Evolutionary conservation across 495 filamentous ascomycete species (phyloP).

Genomic region (Glonium stellatum): DNA sequence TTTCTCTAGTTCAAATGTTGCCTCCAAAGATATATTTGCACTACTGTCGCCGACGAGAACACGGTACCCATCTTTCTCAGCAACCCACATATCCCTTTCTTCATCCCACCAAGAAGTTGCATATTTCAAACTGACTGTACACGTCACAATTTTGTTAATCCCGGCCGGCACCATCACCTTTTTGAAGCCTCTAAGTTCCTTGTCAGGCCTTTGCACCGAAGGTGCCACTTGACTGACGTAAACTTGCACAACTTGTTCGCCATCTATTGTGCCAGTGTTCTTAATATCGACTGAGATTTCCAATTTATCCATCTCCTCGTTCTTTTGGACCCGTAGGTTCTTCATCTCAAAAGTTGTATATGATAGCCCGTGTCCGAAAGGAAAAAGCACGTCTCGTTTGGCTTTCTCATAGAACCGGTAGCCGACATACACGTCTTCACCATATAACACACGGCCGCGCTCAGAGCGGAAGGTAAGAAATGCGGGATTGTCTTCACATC

Average conservation of each 20-base stretch:
- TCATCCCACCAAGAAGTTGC: constrained; percentile 76
- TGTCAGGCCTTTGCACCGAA: constrained; percentile 53
- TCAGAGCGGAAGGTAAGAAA: constrained; percentile 72
- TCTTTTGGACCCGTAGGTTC: constrained; percentile 36
- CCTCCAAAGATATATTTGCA: background rate
- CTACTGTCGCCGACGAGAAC: constrained; percentile 44
- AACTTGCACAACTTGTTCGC: constrained; percentile 60
- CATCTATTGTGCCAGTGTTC: constrained; percentile 47
- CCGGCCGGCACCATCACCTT: constrained; percentile 56
- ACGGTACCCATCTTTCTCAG: constrained; percentile 64
- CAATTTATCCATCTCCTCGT: constrained; percentile 38
- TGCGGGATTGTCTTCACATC: constrained; percentile 60
- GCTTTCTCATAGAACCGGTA: constrained; percentile 74
- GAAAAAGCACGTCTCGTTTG: constrained; percentile 57
- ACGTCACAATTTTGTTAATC: constrained; percentile 46
- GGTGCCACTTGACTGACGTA: constrained; percentile 53
- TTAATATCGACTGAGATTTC: constrained; percentile 50
- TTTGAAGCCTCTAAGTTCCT: constrained; percentile 57
- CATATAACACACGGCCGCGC: constrained; percentile 63
- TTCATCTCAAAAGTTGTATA: constrained; percentile 56
- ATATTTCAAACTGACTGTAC: constrained; percentile 50
- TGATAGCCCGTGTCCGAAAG: constrained; percentile 70
- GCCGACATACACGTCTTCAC: constrained; percentile 72
- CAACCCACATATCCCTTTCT: constrained; percentile 60
- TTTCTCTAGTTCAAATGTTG: background rate